Base-by-base conservation (phyloP, 176 grass and related monocot species). In the Triticum timopheevii region DNA sequence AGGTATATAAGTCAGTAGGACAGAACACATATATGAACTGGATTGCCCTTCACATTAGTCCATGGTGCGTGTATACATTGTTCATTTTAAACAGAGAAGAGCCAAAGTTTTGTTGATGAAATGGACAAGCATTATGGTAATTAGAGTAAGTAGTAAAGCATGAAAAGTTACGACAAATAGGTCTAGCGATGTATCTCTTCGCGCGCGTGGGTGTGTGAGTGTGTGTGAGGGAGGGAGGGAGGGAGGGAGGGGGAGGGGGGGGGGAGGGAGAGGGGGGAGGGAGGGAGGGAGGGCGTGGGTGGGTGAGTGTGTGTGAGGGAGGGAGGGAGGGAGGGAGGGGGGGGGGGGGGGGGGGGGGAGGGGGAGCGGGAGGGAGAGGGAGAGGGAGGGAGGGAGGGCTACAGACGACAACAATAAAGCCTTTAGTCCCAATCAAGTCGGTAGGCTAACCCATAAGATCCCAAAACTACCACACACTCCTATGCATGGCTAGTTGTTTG, bases 131-230 rank as follows among this genome's bases (percentile, higher is more conserved):
- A 30, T 50, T 39, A 3, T 61, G 78, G 24, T 7, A 70, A 30
- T 42, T 80, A 72, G 49, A 76, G 68, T 69, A 68, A 27, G 59
- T 67, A 69, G 58, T 87, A 69, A 73, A 62, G 80, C 13, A 3
- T n/a, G 76, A 61, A 28, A 6, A 8, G 34, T 76, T 69, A 75
- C 7, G 45, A 84, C 7, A 24, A 72, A 50, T 67, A n/a, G 45
- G 75, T 38, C 34, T 74, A 62, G 59, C 10, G 66, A 38, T 80
- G 81, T 31, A 65, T 45, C 59, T 47, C 66, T 87, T 44, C 39
- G 39, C 5, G 34, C 3, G 34, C 0, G 34, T 35, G 34, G 8
- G 39, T 40, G 39, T 40, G 39, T 40, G 8, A 10, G 39, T 40
- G 39, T 40, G 39, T 10, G 39, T 40, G 40, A 11, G 44, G 12